phyloP scores from a whole-genome alignment of 2,329 filamentous ascomycete genomes.

The Fusarium pseudograminearum region DNA sequence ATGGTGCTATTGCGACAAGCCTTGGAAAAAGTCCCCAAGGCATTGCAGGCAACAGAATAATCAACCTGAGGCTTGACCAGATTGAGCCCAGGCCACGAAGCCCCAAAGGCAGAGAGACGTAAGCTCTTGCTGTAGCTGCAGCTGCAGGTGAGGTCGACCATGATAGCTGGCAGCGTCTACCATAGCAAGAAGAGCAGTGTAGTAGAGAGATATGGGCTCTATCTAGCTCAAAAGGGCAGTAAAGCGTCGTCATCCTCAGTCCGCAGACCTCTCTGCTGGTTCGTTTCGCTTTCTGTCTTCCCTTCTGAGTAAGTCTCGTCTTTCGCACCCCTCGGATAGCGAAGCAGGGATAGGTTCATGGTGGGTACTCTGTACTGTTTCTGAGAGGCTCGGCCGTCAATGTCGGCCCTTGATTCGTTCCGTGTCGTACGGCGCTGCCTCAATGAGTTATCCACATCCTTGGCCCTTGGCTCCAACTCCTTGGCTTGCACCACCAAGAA shows the following conservation, averaged over 20 bases:
- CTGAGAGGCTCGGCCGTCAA: constrained; percentile 31
- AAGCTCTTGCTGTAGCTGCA: constrained; percentile 37
- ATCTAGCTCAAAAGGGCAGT: constrained; percentile 45
- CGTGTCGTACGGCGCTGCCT: constrained; percentile 32
- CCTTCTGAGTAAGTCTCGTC: background rate
- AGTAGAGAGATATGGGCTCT: constrained; percentile 27
- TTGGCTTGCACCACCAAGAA: constrained; percentile 46
- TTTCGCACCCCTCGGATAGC: constrained; percentile 22
- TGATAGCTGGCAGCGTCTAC: constrained; percentile 25
- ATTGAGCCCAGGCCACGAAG: constrained; percentile 47
- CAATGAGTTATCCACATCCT: constrained; percentile 35
- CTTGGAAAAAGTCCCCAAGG: background rate
- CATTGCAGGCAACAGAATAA: constrained; percentile 33
- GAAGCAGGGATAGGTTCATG: constrained; percentile 20
- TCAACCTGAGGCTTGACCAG: constrained; percentile 43
- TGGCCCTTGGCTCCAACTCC: constrained; percentile 35
- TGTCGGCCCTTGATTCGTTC: constrained; percentile 17
- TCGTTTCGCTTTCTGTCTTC: constrained; percentile 24
- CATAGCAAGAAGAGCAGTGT: constrained; percentile 31
- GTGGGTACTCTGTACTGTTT: constrained; percentile 14
- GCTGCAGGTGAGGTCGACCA: constrained; percentile 31
- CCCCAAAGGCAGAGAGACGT: constrained; percentile 37
- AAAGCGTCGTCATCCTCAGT: constrained; percentile 51
- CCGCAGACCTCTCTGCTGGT: constrained; percentile 40
- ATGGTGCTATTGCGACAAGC: constrained; percentile 18